A percentile compares a stretch with the other conserved stretches of the same genome.
Conservation (phyloP, 2,329 filamentous ascomycete genomes). For the Eurotiales sp. region DNA sequence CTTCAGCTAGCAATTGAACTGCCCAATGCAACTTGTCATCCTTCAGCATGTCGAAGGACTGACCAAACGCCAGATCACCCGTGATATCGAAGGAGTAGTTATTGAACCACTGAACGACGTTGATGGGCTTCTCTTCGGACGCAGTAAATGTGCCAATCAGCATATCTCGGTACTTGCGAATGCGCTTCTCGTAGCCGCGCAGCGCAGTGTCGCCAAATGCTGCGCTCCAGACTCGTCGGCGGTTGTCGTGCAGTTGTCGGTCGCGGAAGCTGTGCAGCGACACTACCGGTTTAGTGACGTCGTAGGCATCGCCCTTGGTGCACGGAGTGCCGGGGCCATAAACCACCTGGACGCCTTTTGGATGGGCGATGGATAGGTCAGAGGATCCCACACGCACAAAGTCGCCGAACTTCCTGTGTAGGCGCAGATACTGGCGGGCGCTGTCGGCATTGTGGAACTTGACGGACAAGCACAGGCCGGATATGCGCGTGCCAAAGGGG, state of each 20-base stretch:
- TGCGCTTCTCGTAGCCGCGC: constrained; percentile 39
- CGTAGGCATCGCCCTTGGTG: constrained; percentile 42
- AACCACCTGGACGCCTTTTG: constrained; percentile 34
- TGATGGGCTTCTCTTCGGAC: constrained; percentile 27
- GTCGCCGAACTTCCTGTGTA: constrained; percentile 35
- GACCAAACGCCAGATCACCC: constrained; percentile 43
- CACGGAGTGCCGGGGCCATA: constrained; percentile 38
- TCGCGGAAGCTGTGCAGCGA: constrained; percentile 40
- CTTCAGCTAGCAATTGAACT: constrained; percentile 34
- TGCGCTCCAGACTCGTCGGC: constrained; percentile 39
- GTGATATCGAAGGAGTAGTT: constrained; percentile 46
- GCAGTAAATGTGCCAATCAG: constrained; percentile 28
- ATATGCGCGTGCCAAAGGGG: constrained; percentile 30
- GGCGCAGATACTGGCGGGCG: constrained; percentile 23
- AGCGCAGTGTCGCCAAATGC: constrained; percentile 41
- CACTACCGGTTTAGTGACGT: constrained; percentile 26
- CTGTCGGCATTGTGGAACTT: constrained; percentile 22
- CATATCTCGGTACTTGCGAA: constrained; percentile 33
- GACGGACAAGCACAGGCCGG: constrained; percentile 27
- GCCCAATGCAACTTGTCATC: constrained; percentile 20
- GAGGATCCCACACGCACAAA: constrained; percentile 34
- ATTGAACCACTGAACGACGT: constrained; percentile 39
- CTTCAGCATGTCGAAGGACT: constrained; percentile 22
- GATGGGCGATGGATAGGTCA: constrained; percentile 33
- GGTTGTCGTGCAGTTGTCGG: constrained; percentile 32